Conservation (phyloP, 805 yeast species). For the Candida cerambycidarum region DNA sequence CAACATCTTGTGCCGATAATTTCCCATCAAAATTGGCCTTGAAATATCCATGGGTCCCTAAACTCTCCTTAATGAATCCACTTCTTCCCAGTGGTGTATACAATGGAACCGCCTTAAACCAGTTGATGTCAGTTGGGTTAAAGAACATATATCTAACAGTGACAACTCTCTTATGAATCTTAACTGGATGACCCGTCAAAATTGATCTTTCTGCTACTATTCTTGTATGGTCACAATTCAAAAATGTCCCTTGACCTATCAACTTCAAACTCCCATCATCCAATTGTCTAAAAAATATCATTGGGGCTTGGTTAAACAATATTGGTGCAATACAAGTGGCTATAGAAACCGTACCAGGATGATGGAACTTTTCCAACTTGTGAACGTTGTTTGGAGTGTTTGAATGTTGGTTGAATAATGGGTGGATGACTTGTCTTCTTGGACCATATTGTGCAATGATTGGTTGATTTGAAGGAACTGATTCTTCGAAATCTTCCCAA, state of each 20-base stretch:
- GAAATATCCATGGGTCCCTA: slow-evolving; percentile 98
- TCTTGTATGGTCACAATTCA: slow-evolving; percentile 82
- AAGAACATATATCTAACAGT: slow-evolving; percentile 98
- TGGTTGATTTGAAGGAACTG: slow-evolving; percentile 79
- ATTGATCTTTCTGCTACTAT: slow-evolving; percentile 84
- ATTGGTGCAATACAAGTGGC: slow-evolving; percentile 91
- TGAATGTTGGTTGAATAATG: slow-evolving; percentile 77
- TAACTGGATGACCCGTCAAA: slow-evolving; percentile 91
- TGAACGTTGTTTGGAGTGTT: slow-evolving; percentile 82
- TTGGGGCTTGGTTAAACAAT: slow-evolving; percentile 80
- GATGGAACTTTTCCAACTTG: slow-evolving; percentile 80
- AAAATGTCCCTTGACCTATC: slow-evolving; percentile 87
- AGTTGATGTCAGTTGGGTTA: slow-evolving; percentile 81
- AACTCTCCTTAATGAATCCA: slow-evolving; percentile 90
- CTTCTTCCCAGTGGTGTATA: slow-evolving; percentile 91
- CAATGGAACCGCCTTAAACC: slow-evolving; percentile 88
- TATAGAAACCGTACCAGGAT: slow-evolving; percentile 63
- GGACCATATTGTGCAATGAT: slow-evolving; percentile 91
- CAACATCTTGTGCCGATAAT: slow-evolving; percentile 85
- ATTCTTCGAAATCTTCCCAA: slow-evolving; percentile 87
- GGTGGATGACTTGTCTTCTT: slow-evolving; percentile 79
- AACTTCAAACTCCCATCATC: slow-evolving; percentile 56
- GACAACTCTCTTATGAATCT: slow-evolving; percentile 88
- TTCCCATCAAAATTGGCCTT: slow-evolving; percentile 94
- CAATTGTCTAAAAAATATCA: slow-evolving; percentile 70